Evolutionary conservation across 2,329 filamentous ascomycete genomes (phyloP).

Genomic region (Aspergillus novofumigatus): DNA sequence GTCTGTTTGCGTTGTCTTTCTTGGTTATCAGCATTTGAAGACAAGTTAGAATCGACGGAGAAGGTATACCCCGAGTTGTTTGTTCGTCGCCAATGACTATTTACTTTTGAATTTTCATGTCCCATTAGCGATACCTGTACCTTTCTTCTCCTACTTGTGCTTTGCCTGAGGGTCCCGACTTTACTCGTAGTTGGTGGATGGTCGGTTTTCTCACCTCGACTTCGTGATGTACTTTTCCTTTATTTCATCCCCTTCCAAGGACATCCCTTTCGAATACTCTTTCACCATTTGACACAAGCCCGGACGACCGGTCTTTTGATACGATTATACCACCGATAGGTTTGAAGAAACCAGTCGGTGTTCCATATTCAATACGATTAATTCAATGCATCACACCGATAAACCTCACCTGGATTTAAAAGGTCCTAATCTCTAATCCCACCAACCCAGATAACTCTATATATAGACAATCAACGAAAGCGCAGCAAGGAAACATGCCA

Average conservation of each 20-base stretch:
- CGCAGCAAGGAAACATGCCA: background rate
- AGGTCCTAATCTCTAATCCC: background rate
- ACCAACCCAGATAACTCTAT: background rate
- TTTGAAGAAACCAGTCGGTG: background rate
- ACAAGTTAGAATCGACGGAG: constrained; percentile 14
- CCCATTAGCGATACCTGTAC: background rate
- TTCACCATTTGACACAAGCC: background rate
- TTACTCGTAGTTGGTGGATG: background rate
- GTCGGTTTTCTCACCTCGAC: background rate
- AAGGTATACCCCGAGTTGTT: constrained; percentile 13
- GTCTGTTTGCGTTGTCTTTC: constrained; percentile 10
- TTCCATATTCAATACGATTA: background rate
- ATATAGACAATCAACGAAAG: background rate
- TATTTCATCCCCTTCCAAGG: background rate
- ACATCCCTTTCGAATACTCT: background rate
- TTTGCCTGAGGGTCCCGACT: background rate
- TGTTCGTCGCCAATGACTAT: background rate
- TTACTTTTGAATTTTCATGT: background rate
- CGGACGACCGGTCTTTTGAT: background rate
- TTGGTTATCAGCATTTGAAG: constrained; percentile 10
- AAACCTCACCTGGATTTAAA: too few relatives aligned
- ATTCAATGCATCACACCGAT: background rate
- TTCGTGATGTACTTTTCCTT: background rate
- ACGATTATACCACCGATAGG: background rate
- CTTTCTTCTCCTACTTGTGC: background rate